These are phyloP conservation scores for Pseudoturritis turrita DNA, from an alignment of 345 rosid genomes.

Conservation along the genomic window DNA sequence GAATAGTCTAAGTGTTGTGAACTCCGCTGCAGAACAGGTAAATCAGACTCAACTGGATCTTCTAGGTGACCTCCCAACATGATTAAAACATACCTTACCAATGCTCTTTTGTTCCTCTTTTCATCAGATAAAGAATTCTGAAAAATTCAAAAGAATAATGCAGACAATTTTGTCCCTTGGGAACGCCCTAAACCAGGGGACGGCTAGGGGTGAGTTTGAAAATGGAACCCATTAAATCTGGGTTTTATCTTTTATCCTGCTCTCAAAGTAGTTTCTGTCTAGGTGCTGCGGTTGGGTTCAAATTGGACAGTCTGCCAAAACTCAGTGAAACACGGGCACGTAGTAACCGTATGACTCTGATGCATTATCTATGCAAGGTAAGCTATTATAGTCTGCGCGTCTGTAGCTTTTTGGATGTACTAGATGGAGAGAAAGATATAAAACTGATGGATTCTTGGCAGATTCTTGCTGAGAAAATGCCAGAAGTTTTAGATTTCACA, in stretches of 20 bases:
- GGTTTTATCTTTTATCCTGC: slow-evolving; percentile 3
- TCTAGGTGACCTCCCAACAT: slow-evolving; percentile 1
- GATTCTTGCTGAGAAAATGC: slow-evolving; percentile 86
- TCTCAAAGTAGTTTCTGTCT: slow-evolving; percentile 16
- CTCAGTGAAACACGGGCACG: slow-evolving; percentile 87
- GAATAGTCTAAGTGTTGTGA: slow-evolving; percentile 60
- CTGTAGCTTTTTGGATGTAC: not conserved
- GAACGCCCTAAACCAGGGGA: slow-evolving; percentile 95
- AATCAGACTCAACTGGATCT: slow-evolving; percentile 13
- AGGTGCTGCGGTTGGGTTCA: slow-evolving; percentile 92
- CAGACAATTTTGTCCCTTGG: slow-evolving; percentile 91
- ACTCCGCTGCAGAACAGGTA: slow-evolving; percentile 85
- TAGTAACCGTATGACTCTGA: slow-evolving; percentile 88
- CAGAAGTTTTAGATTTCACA: slow-evolving; percentile 79
- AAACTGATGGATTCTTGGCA: slow-evolving; percentile 33
- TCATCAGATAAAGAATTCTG: slow-evolving; percentile 37
- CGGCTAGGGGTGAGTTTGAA: slow-evolving; percentile 81
- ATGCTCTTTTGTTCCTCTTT: not conserved
- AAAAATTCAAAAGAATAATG: slow-evolving; percentile 83
- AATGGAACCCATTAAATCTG: not conserved
- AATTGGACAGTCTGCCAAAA: slow-evolving; percentile 90
- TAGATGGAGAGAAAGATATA: not conserved
- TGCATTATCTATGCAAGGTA: slow-evolving; percentile 99
- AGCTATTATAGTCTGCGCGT: not conserved
- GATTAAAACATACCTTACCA: not conserved